Conservation (phyloP, 306 rosid species). For the Cucurbita argyrosperma region DNA sequence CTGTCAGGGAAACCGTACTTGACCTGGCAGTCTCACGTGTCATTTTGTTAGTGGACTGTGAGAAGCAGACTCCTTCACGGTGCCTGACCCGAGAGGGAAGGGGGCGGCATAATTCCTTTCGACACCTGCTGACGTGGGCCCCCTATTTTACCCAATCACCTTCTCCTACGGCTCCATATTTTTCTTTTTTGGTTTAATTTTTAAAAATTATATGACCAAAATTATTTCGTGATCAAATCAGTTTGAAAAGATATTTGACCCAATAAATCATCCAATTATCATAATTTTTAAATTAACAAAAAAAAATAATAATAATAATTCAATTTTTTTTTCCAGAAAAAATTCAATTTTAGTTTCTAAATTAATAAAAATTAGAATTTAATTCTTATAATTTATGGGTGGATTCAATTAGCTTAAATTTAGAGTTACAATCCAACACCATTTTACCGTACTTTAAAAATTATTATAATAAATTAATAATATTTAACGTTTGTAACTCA, state of each 20-base stretch:
- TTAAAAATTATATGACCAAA: neutral
- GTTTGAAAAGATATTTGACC: neutral
- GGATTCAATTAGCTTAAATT: too few relatives aligned
- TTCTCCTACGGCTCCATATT: neutral
- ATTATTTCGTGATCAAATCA: slow-evolving; percentile 1
- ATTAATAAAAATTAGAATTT: too few relatives aligned
- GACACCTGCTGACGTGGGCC: slow-evolving; percentile 4
- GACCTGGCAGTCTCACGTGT: slow-evolving; percentile 1
- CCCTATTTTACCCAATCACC: neutral
- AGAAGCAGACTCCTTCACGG: slow-evolving; percentile 1
- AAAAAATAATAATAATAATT: neutral
- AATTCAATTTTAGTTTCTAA: too few relatives aligned
- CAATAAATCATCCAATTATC: neutral
- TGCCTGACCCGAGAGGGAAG: slow-evolving; percentile 7
- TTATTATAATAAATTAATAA: too few relatives aligned
- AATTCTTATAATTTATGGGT: too few relatives aligned
- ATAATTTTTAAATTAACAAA: neutral
- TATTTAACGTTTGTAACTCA: too few relatives aligned
- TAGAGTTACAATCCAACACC: too few relatives aligned
- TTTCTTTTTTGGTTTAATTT: neutral
- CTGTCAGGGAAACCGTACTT: slow-evolving; percentile 8
- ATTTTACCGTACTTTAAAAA: too few relatives aligned
- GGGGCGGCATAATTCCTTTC: slow-evolving; percentile 8
- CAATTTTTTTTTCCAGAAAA: too few relatives aligned
- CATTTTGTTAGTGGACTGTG: neutral